Conservation (phyloP, 352 stramenopile species). For the Globisporangium canariense region DNA sequence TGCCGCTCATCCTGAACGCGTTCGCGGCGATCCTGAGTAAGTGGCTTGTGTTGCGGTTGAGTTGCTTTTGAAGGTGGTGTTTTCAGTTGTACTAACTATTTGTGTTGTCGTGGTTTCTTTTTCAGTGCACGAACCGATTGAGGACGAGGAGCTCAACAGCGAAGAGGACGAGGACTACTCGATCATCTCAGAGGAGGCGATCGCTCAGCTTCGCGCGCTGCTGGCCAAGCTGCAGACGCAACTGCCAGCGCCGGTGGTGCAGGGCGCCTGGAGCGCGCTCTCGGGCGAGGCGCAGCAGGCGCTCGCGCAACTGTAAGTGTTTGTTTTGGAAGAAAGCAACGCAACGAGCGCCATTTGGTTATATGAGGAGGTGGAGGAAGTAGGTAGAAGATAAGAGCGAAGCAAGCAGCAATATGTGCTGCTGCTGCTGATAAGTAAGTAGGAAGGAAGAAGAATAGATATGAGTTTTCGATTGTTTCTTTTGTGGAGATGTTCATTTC, state of each 20-base stretch:
- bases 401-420: neutral
- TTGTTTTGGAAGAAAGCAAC: neutral
- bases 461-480: conserved; percentile 9
- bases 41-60: conserved; percentile 17
- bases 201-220: conserved; percentile 53
- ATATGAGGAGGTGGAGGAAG: conserved; percentile 4
- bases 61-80: conserved; percentile 8
- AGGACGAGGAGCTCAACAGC: conserved; percentile 41
- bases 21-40: conserved; percentile 74
- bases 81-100: conserved; percentile 16
- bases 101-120: conserved; percentile 7
- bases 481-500: neutral
- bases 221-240: conserved; percentile 69
- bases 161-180: conserved; percentile 67
- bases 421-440: neutral
- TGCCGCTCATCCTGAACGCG: conserved; percentile 66
- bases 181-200: conserved; percentile 64
- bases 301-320: conserved; percentile 56
- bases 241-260: conserved; percentile 52
- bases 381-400: neutral
- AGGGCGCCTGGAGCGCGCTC: conserved; percentile 67
- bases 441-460: conserved; percentile 8
- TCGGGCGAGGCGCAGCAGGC: conserved; percentile 68
- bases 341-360: neutral
- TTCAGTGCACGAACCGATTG: conserved; percentile 58